phyloP scores from a whole-genome alignment of 345 rosid species.

The Tarenaya hassleriana region DNA sequence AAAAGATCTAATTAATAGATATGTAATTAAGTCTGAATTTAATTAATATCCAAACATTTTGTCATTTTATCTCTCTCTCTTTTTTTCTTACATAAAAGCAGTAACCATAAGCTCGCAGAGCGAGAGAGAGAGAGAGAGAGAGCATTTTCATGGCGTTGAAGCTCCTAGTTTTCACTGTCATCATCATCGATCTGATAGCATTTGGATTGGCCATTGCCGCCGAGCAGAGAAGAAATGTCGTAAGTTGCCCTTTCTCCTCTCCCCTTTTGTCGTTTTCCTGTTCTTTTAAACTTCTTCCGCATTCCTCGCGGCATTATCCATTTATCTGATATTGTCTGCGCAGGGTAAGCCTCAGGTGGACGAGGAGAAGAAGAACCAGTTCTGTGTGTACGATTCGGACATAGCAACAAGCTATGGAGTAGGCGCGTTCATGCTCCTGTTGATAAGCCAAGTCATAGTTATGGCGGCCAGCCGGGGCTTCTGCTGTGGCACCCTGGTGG shows the following conservation, averaged over 20 bases:
- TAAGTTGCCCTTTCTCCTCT: conserved; percentile 29
- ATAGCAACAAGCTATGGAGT: conserved; percentile 81
- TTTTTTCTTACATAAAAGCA: too few relatives aligned
- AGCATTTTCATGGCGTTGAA: conserved; percentile 71
- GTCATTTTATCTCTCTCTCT: too few relatives aligned
- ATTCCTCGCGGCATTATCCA: too few relatives aligned
- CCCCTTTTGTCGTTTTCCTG: not conserved
- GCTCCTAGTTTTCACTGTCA: conserved; percentile 53
- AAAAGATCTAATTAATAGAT: too few relatives aligned
- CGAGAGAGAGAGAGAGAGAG: conserved; percentile 10
- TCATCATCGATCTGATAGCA: conserved; percentile 79
- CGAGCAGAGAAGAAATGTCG: conserved; percentile 92
- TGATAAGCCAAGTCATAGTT: conserved; percentile 65
- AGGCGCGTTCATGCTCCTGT: conserved; percentile 72
- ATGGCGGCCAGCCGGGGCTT: too few relatives aligned
- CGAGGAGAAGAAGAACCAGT: conserved; percentile 37
- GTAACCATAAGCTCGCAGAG: too few relatives aligned
- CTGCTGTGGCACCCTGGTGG: too few relatives aligned
- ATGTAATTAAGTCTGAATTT: too few relatives aligned
- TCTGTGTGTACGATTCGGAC: conserved; percentile 80
- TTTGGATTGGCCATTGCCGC: conserved; percentile 95
- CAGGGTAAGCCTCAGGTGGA: conserved; percentile 61
- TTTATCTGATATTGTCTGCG: too few relatives aligned
- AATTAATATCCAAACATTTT: too few relatives aligned
- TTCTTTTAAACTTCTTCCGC: not conserved